Evolutionary conservation across 306 rosid genomes (phyloP), one percentile per base, ranked within the genome.

Genomic region (Senna tora): DNA sequence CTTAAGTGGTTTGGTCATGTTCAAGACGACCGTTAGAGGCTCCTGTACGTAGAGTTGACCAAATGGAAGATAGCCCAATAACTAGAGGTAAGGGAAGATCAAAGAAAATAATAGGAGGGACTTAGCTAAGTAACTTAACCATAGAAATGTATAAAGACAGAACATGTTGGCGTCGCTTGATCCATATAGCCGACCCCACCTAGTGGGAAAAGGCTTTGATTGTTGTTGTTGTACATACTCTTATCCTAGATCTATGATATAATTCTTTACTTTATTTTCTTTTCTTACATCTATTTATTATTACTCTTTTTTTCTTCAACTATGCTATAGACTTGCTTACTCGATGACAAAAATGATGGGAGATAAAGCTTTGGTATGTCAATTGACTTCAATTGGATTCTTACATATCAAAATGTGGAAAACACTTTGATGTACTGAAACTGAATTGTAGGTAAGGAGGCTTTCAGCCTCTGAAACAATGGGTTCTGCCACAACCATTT

Each of bases 301-400:
- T 70, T 65, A 13, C 8, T 57, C 13, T 49, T 77, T 56, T n/a
- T 52, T 34, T 46, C 57, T 65, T 76, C 55, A 28, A 53, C 43
- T 19, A 33, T 83, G 56, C 53, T 38, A 38, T 83, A 92, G 98
- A 39, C 98, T 92, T 76, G 96, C 98, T 34, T 92, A 87, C 86
- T 92, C 98, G 0, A 92, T 92, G 98, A 88, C 93, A 63, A 92
- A 88, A 88, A 92, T 92, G 98, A 92, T 92, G 98, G 93, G 90
- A 65, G 98, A 92, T 83, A 92, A 90, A 78, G 98, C 98, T 69
- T 83, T 92, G 96, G 98, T 92, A 90, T 59, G 96, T 39, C 52
- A 60, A 72, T 53, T 69, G 30, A 28, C 39, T 15, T 51, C 45
- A n/a, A 22, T 65, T 65, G 59, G 60, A 54, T 77, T 57, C 81